Base-by-base conservation (phyloP, 2,329 filamentous ascomycete genomes). In the Ascochyta fabae region DNA sequence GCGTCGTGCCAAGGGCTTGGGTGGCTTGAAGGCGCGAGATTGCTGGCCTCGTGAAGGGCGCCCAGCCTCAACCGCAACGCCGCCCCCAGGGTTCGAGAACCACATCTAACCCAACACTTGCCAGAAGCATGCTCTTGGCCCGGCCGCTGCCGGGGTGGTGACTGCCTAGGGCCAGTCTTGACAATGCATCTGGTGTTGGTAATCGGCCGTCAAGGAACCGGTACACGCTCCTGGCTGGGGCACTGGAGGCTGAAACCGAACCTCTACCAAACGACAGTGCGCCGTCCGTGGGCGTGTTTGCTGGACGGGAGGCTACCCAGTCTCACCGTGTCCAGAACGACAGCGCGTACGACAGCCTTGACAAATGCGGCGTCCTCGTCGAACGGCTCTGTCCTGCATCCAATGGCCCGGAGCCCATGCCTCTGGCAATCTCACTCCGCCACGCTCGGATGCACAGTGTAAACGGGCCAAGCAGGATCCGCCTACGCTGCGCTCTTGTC, bases 1-100 rank as follows among this genome's bases (percentile, higher is more conserved):
- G 48, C 61, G 61, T 62, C 44, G 48, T 69, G 71, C 71, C 72
- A 74, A 75, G 71, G 70, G 42, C 72, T 75, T 74, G 70, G 70
- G 62, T 70, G 72, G 71, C 72, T 64, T 59, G 65, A 66, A 66
- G 64, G 52, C 48, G 53, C 41, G 50, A 58, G 56, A 63, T 57
- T 59, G 63, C 59, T 70, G 69, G 67, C 40, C 53, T 36, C 51
- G 31, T 52, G 57, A 57, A 60, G 50, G 12, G 55, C 54, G 70
- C 70, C 70, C 60, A 73, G 70, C 36, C 48, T 52, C 56, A 49
- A 50, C 54, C 52, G 62, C 55, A 52, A 63, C 61, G 62, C 65
- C 62, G 57, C 62, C 59, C 62, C 68, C 58, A 64, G 43, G 59
- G 64, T 74, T 75, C 71, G 69, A 60, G 69, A 74, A 71, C 67